Evolutionary conservation across 208 protist genomes (phyloP).

Genomic region (Leishmania aethiopica): DNA sequence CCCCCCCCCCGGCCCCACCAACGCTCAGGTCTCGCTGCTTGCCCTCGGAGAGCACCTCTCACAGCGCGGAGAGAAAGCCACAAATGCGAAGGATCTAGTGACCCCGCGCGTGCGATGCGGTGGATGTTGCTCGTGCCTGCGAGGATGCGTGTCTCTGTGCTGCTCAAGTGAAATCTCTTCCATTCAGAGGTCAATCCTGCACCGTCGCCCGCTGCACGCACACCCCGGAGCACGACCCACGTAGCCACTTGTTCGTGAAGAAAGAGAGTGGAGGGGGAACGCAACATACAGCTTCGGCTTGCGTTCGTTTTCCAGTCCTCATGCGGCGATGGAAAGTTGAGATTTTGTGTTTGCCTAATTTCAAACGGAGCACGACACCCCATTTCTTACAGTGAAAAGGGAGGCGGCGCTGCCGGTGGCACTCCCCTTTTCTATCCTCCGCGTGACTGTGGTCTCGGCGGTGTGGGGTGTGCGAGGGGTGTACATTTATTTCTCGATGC

Average conservation of each 20-base stretch:
- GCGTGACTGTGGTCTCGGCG: neutral
- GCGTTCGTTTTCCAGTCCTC: neutral
- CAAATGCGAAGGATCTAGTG: constrained; percentile 38
- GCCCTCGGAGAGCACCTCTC: constrained; percentile 54
- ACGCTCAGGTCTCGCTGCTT: constrained; percentile 73
- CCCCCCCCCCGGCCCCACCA: constrained; percentile 85
- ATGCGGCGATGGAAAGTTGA: neutral
- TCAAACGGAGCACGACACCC: neutral
- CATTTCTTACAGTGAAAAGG: neutral
- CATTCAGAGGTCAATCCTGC: neutral
- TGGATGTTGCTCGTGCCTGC: neutral
- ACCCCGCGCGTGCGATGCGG: neutral
- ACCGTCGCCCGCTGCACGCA: neutral
- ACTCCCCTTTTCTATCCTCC: neutral
- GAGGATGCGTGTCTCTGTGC: neutral
- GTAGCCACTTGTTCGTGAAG: neutral
- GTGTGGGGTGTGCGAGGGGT: neutral
- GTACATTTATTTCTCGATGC: neutral
- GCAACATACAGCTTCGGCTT: neutral
- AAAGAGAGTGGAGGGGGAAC: neutral
- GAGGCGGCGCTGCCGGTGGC: neutral
- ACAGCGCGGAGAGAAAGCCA: constrained; percentile 49
- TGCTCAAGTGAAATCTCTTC: neutral
- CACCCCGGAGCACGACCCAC: neutral
- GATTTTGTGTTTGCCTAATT: neutral